These are phyloP conservation scores for Starmerella apicola DNA, from an alignment of 805 yeast genomes.

Conservation along the genomic window DNA sequence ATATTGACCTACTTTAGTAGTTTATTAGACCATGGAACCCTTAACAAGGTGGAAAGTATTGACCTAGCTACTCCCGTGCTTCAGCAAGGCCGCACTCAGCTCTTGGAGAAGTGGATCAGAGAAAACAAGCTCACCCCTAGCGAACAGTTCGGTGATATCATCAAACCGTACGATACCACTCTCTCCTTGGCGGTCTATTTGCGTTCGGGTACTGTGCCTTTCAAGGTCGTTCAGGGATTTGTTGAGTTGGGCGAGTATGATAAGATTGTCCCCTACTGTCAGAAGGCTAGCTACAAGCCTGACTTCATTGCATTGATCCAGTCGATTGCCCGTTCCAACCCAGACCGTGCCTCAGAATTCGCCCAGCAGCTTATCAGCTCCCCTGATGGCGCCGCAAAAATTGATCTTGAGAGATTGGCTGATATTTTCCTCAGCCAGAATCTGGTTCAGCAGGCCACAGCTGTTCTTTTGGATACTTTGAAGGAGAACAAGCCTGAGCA, in stretches of 20 bases:
- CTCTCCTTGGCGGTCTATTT: conserved; percentile 85
- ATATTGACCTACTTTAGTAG: conserved; percentile 85
- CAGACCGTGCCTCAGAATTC: conserved; percentile 97
- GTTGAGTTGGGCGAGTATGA: conserved; percentile 96
- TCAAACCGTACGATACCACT: conserved; percentile 73
- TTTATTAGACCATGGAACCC: conserved; percentile 78
- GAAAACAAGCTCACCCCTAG: conserved; percentile 89
- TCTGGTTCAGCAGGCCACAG: conserved; percentile 94
- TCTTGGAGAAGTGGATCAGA: conserved; percentile 91
- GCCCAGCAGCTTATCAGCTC: conserved; percentile 74
- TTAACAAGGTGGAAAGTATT: conserved; percentile 84
- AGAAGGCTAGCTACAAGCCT: conserved; percentile 77
- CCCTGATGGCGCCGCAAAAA: conserved; percentile 33
- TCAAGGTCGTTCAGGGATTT: conserved; percentile 79
- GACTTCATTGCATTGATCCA: conserved; percentile 84
- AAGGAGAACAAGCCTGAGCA: conserved; percentile 89
- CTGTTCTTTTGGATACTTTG: conserved; percentile 86
- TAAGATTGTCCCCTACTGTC: conserved; percentile 86
- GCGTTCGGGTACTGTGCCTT: conserved; percentile 58
- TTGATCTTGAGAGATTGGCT: conserved; percentile 76
- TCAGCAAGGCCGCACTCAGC: conserved; percentile 85
- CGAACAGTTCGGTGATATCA: conserved; percentile 96
- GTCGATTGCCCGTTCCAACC: conserved; percentile 78
- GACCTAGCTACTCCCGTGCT: conserved; percentile 92
- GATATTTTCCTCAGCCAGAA: conserved; percentile 92